Conservation (phyloP, 2,329 filamentous ascomycete species). For the Colletotrichum australisinense region DNA sequence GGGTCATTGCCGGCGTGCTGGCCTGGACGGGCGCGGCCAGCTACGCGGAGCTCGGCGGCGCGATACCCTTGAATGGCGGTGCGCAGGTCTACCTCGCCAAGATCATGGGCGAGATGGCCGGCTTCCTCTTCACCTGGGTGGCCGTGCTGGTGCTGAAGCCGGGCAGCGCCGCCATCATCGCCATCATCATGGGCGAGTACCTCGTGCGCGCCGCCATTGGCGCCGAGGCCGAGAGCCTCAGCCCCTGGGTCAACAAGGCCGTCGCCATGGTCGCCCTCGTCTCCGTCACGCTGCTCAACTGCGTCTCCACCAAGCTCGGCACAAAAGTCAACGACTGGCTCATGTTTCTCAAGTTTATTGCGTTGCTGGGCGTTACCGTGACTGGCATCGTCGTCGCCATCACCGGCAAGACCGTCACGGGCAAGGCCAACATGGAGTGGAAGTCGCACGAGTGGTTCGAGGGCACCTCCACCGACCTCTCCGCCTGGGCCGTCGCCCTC, state of each 20-base stretch:
- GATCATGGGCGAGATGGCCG: slow-evolving; percentile 92
- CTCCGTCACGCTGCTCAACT: slow-evolving; percentile 86
- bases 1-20: slow-evolving; percentile 89
- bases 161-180: slow-evolving; percentile 91
- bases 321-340: slow-evolving; percentile 90
- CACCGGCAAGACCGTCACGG: slow-evolving; percentile 84
- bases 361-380: slow-evolving; percentile 86
- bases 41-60: slow-evolving; percentile 94
- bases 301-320: slow-evolving; percentile 88
- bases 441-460: slow-evolving; percentile 90
- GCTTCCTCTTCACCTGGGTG: slow-evolving; percentile 97
- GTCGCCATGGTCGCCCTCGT: slow-evolving; percentile 84
- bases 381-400: slow-evolving; percentile 89
- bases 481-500: slow-evolving; percentile 90
- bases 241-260: slow-evolving; percentile 89
- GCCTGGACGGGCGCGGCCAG: slow-evolving; percentile 97
- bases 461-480: slow-evolving; percentile 81
- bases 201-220: slow-evolving; percentile 89
- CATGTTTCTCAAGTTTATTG: slow-evolving; percentile 97
- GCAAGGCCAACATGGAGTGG: slow-evolving; percentile 84
- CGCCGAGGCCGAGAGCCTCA: slow-evolving; percentile 84
- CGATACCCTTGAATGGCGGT: slow-evolving; percentile 95
- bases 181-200: slow-evolving; percentile 99
- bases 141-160: slow-evolving; percentile 95
- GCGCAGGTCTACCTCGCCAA: slow-evolving; percentile 95